Base-by-base conservation (phyloP, 345 rosid genomes). In the Rhodomyrtus tomentosa region DNA sequence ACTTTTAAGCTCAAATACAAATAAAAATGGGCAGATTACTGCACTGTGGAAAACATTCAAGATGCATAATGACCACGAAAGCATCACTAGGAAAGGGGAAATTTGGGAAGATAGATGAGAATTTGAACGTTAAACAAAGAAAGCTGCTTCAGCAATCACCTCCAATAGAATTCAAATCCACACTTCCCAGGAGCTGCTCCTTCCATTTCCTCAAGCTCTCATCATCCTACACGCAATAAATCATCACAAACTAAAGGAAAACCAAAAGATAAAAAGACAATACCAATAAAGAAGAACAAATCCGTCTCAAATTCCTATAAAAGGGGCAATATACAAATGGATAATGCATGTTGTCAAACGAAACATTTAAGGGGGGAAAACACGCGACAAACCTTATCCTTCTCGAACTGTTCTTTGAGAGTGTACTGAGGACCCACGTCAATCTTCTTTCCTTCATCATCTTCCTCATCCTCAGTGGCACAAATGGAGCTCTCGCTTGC, bases 161-260 rank as follows among this genome's bases (percentile, higher is more conserved):
- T 91, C 98, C 98, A 56, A 94, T 93, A 83, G 93, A 85, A 36
- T 89, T 89, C 11, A 94, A 68, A 87, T 95, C 98, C 85, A 95
- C 98, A 51, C 89, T 87, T 7, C 98, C 95, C 40, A 95, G 95
- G 58, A 95, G 98, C 73, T 95, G 98, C 86, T 95, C 98, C 87
- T 95, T 95, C 98, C 98, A 95, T 87, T 93, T 95, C 91, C 98
- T 93, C 89, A 95, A 90, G 92, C 98, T 95, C 86, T 95, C 98
- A 89, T 95, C 98, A 62, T 95, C 98, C 98, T 94, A 73, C 80
- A 81, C 58, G 25, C 9, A 45, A 24, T 24, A 36, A 68, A 68
- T 36, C 45, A 18, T 21, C n/a, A 84, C 21, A 27, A 13, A 55
- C 55, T 16, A 83, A 79, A 51, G 83, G 81, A 50, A 85, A 24